phyloP scores from a whole-genome alignment of 805 yeast genomes.

The Saccharomyces jurei region DNA sequence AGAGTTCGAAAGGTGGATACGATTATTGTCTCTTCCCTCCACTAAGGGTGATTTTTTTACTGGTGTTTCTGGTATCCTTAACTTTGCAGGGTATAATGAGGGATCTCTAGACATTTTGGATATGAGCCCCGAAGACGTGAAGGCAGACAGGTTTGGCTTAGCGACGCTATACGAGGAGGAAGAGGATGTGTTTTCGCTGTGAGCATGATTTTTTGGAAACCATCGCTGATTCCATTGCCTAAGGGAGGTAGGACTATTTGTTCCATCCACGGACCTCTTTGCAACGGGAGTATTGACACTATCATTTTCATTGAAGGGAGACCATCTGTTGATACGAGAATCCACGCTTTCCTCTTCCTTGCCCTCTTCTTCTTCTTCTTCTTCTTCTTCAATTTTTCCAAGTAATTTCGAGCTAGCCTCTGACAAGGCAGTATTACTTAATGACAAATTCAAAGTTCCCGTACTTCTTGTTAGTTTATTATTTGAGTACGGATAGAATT shows the following conservation, averaged over 20 bases:
- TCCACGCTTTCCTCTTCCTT: constrained; percentile 13
- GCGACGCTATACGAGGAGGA: constrained; percentile 10
- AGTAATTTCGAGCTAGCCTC: not conserved
- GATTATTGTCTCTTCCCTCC: constrained; percentile 7
- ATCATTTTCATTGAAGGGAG: constrained; percentile 16
- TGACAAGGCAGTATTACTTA: constrained; percentile 32
- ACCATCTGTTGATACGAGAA: constrained; percentile 22
- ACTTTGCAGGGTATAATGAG: constrained; percentile 16
- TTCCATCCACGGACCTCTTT: constrained; percentile 14
- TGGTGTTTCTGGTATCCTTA: constrained; percentile 27
- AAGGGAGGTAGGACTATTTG: constrained; percentile 15
- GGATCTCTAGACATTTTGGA: constrained; percentile 20
- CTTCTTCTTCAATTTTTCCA: constrained; percentile 8
- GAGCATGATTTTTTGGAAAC: constrained; percentile 1
- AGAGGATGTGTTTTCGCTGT: not conserved
- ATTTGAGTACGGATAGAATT: constrained; percentile 25
- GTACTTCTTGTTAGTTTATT: constrained; percentile 42
- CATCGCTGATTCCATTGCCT: constrained; percentile 13
- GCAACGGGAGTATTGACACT: constrained; percentile 15
- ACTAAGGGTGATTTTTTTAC: constrained; percentile 26
- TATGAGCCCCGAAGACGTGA: constrained; percentile 21
- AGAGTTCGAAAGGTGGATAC: constrained; percentile 5
- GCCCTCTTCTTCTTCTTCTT: not conserved
- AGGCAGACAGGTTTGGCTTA: constrained; percentile 24
- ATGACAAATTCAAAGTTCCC: constrained; percentile 42